Evolutionary conservation across 257 asterid genomes (phyloP).

Genomic region (Asclepias syriaca): DNA sequence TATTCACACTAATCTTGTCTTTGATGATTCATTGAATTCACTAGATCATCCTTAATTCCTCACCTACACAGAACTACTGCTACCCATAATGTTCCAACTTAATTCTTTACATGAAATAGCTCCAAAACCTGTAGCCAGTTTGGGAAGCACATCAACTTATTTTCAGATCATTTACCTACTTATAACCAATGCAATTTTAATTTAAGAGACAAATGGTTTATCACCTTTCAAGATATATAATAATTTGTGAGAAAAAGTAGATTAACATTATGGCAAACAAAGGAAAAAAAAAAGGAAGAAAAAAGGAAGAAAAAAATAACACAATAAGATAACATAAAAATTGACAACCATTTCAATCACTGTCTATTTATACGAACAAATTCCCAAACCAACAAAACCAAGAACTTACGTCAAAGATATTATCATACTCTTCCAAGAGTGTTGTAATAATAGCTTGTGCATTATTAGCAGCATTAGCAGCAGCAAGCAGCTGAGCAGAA

Average conservation of each 20-base stretch:
- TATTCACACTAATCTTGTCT: neutral
- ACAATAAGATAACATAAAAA: neutral
- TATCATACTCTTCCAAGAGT: conserved; percentile 80
- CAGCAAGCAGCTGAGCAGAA: conserved; percentile 90
- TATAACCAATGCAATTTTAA: neutral
- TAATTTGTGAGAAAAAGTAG: neutral
- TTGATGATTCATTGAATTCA: neutral
- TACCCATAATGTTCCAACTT: neutral
- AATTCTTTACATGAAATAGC: neutral
- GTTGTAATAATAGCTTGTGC: conserved; percentile 80
- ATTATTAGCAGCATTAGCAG: conserved; percentile 88
- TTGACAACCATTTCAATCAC: neutral
- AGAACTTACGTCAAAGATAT: conserved; percentile 63
- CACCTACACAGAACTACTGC: neutral
- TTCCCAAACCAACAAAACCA: conserved; percentile 10
- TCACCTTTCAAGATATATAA: neutral
- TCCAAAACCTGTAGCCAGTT: neutral
- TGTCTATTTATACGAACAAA: neutral
- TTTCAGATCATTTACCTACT: neutral
- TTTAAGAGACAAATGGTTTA: neutral
- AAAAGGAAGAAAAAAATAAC: neutral
- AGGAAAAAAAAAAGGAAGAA: neutral
- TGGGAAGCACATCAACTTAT: neutral
- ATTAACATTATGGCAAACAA: neutral
- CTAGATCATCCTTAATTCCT: neutral